phyloP scores from a whole-genome alignment of 1,139 yeast genomes.

The Kluyveromyces marxianus region DNA sequence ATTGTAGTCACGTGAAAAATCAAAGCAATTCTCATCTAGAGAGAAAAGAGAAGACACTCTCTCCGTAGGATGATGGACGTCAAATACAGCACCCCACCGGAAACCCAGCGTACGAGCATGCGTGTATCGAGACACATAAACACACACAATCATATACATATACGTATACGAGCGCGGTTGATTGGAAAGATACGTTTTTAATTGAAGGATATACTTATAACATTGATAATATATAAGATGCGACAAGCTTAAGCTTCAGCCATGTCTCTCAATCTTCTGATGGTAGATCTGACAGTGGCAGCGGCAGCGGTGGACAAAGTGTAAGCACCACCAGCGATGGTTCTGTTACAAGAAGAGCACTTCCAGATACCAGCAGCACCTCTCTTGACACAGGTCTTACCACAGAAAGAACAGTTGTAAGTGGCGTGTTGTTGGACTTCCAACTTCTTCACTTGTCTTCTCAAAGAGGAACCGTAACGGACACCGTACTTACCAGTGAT shows the following conservation, averaged over 20 bases:
- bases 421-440: slow-evolving; percentile 98
- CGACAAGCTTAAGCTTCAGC: slow-evolving; percentile 79
- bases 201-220: slow-evolving; percentile 6
- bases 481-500: slow-evolving; percentile 99
- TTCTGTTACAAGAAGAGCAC: slow-evolving; percentile 90
- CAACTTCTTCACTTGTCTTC: slow-evolving; percentile 99
- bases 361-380: slow-evolving; percentile 99
- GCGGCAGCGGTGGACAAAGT: slow-evolving; percentile 99
- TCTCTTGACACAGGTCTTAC: slow-evolving; percentile 97
- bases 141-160: too few species aligned
- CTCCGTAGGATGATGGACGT: too few species aligned
- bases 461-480: slow-evolving; percentile 99
- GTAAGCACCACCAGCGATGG: slow-evolving; percentile 99
- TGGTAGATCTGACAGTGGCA: slow-evolving; percentile 99
- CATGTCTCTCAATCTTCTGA: slow-evolving; percentile 99
- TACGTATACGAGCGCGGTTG: not conserved
- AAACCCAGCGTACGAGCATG: too few species aligned
- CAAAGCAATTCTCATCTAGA: too few species aligned
- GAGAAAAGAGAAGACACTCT: too few species aligned
- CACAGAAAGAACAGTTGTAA: slow-evolving; percentile 99
- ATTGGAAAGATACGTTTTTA: slow-evolving; percentile 2
- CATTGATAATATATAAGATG: slow-evolving; percentile 2
- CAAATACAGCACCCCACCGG: too few species aligned
- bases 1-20: too few species aligned
- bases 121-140: too few species aligned